Evolutionary conservation across 106 monocot genomes (phyloP).

Genomic region (Dactylorhiza incarnata): DNA sequence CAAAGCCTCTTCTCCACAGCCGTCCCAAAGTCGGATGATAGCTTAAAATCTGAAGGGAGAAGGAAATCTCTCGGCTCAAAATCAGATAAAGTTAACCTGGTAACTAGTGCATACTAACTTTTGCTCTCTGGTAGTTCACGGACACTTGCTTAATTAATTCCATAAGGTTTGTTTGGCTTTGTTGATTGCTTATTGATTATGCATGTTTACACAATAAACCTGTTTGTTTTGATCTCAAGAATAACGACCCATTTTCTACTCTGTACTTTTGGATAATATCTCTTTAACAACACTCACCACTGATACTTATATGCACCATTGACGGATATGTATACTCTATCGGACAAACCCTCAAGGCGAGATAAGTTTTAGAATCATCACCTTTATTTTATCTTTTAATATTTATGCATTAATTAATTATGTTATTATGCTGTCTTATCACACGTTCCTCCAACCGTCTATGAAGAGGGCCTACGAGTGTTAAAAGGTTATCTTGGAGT

Average conservation of each 20-base stretch:
- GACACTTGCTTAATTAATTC: background rate
- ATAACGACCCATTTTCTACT: background rate
- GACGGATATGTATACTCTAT: no score
- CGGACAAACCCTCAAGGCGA: no score
- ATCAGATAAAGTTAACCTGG: slow-evolving; percentile 92
- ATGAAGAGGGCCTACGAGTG: no score
- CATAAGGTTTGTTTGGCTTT: background rate
- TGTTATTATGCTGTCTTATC: no score
- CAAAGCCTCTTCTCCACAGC: slow-evolving; percentile 84
- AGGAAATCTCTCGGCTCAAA: slow-evolving; percentile 92
- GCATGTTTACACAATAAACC: background rate
- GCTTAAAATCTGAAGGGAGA: slow-evolving; percentile 67
- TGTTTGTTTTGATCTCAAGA: background rate
- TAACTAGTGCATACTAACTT: slow-evolving; percentile 21
- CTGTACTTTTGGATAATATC: background rate
- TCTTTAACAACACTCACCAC: background rate
- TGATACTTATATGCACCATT: no score
- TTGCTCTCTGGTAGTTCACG: background rate
- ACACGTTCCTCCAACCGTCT: no score
- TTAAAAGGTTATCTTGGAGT: no score
- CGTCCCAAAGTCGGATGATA: slow-evolving; percentile 63
- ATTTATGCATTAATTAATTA: no score
- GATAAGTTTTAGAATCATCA: no score
- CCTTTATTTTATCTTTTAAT: no score
- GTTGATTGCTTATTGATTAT: background rate